Conservation (phyloP, 169 alveolate species). For the Cryptosporidium canis region DNA sequence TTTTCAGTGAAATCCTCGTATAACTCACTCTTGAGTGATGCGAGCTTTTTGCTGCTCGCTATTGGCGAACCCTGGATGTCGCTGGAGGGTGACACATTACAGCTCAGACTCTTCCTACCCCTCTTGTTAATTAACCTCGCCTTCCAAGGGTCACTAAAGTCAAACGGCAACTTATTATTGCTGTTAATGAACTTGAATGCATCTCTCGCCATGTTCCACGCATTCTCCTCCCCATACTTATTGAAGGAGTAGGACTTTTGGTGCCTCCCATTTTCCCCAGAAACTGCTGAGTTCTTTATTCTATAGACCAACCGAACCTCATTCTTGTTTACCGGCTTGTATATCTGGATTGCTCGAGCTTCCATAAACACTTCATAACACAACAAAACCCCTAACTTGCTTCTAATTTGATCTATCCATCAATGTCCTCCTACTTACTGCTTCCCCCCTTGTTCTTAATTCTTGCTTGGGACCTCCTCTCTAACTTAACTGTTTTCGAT, state of each 20-base stretch:
- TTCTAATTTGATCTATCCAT: neutral
- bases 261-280: constrained; percentile 72
- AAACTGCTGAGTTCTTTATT: constrained; percentile 37
- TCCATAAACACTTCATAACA: constrained; percentile 64
- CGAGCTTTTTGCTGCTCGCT: neutral
- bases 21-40: neutral
- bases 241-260: constrained; percentile 70
- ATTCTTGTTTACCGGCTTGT: constrained; percentile 69
- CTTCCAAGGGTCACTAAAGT: constrained; percentile 69
- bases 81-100: neutral
- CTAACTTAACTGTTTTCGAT: neutral
- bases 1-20: neutral
- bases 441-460: too few species aligned
- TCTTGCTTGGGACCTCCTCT: neutral
- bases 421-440: neutral
- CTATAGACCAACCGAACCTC: constrained; percentile 67
- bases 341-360: constrained; percentile 72
- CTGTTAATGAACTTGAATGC: constrained; percentile 43
- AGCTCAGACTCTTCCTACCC: constrained; percentile 1
- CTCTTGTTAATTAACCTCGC: constrained; percentile 39
- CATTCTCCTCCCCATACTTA: constrained; percentile 61
- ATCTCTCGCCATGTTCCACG: constrained; percentile 71
- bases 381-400: neutral
- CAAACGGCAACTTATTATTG: constrained; percentile 46
- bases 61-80: neutral